These are phyloP conservation scores for Glarea lozoyensis DNA, from an alignment of 495 filamentous ascomycete species.

Conservation along the genomic window DNA sequence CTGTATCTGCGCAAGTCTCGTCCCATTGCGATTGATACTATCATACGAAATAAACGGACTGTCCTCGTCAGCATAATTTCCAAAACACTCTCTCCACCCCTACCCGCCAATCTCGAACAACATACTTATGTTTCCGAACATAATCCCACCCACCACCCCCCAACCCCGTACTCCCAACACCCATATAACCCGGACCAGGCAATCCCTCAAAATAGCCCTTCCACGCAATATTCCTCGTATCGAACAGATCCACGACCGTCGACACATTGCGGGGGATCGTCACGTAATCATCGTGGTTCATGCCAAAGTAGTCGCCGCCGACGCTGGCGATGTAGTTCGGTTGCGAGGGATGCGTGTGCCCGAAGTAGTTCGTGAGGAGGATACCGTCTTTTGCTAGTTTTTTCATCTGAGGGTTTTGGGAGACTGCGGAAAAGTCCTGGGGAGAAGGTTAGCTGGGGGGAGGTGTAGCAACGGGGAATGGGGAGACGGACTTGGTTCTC, in stretches of 20 bases:
- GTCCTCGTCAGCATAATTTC: background rate
- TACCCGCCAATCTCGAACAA: background rate
- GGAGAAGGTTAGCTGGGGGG: background rate
- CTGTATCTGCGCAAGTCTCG: constrained; percentile 47
- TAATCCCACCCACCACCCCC: constrained; percentile 44
- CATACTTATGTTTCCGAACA: constrained; percentile 61
- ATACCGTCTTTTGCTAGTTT: constrained; percentile 55
- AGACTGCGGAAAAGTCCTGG: constrained; percentile 48
- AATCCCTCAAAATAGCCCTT: constrained; percentile 58
- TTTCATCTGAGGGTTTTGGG: constrained; percentile 36
- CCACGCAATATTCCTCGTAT: constrained; percentile 53
- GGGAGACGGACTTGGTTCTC: constrained; percentile 42
- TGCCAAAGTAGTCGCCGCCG: constrained; percentile 58
- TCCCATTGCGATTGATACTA: constrained; percentile 39
- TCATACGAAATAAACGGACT: constrained; percentile 43
- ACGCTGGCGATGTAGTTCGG: constrained; percentile 56
- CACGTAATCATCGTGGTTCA: constrained; percentile 54
- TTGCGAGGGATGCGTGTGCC: constrained; percentile 47
- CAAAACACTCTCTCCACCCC: constrained; percentile 8
- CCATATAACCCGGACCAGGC: constrained; percentile 60
- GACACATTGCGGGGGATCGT: constrained; percentile 56
- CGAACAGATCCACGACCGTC: constrained; percentile 58
- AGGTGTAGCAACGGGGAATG: constrained; percentile 9
- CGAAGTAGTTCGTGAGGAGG: constrained; percentile 51
- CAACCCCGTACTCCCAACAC: constrained; percentile 38